Base-by-base conservation (phyloP, 441 rosid genomes). In the Theobroma grandiflorum region DNA sequence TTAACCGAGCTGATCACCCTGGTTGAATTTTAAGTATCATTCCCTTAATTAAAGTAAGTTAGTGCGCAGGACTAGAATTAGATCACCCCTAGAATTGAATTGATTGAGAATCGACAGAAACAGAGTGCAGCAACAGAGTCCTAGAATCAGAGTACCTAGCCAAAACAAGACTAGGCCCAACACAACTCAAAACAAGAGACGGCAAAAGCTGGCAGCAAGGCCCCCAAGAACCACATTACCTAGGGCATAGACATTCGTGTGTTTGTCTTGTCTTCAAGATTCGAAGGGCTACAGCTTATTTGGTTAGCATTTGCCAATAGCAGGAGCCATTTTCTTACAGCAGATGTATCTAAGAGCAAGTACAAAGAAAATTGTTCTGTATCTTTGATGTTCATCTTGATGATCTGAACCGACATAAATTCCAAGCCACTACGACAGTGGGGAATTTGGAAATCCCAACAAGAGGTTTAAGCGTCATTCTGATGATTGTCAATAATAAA, bases 381-480 rank as follows among this genome's bases (percentile, higher is more conserved):
- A 26, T 26, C n/a, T n/a, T 38, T 72, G 16, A 52, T 35, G 15
- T 70, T 26, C 55, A 49, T 35, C 47, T 35, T 43, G 26, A 31
- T 49, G 20, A 18, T 68, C 45, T 16, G 69, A 68, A 31, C 74
- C 74, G 74, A 70, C 74, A 70, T 37, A 22, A 47, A 70, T 31
- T 70, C 74, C 15, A 47, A 50, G 26, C 75, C 75, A 71, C 75
- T 33, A 33, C 8, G 75, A 6, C 75, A 31, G 75, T 50, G 75
- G 61, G 40, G 43, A 10, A 10, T 22, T 53, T 53, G 59, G n/a
- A 53, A 53, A 57, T 57, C 62, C 33, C 33, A 57, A 57, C 12
- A 2, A 62, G 15, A 1, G 6, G 15, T n/a, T 26, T n/a, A 35
- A 53, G 63, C 49, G 8, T 8, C 43, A n/a, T 42, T 4, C 31